Base-by-base conservation (phyloP, 768 basidiomycete species). In the Termitomyces heimii region DNA sequence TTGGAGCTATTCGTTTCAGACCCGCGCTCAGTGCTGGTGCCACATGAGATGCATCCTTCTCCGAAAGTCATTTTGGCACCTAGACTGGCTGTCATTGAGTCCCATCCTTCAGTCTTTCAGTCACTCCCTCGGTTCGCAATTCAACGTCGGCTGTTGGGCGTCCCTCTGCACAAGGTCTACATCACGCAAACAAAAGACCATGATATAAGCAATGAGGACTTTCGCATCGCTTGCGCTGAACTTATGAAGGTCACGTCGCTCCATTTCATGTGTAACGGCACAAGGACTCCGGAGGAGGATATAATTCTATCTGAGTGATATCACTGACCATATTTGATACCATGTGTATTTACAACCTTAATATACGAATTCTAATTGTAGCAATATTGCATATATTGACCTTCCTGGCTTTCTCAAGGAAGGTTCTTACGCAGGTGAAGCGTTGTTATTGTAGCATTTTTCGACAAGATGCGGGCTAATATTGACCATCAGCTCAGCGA, bases 151-250 rank as follows among this genome's bases (percentile, higher is more conserved):
- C 53, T 50, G 3, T 60, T 79, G 31, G 77, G 76, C 8, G 64
- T 66, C n/a, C 82, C 83, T 22, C 60, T 86, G 54, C 66, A 66
- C 59, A 82, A 75, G 62, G 65, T 82, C n/a, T 86, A 82, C 64
- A 61, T 83, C 42, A 57, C 65, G 2, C 67, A 67, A 6, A 7
- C 54, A 65, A 42, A 55, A 39, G 50, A 57, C 8, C 5, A 32
- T 48, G 47, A 48, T 22, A 43, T 31, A 10, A 9, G 13, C 22
- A 56, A 56, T 26, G 24, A 24, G 16, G 42, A 50, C 24, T 57
- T 56, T 24, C 52, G 34, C 9, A 64, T 65, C 9, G 67, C 71
- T 44, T 68, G 71, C 44, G 53, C 48, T 7, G 37, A 48, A 2
- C 61, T 79, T n/a, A 68, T 65, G 32, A 65, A 65, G 9, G 60